phyloP scores from a whole-genome alignment of 2,329 filamentous ascomycete genomes.

The Botrytis sinoallii region DNA sequence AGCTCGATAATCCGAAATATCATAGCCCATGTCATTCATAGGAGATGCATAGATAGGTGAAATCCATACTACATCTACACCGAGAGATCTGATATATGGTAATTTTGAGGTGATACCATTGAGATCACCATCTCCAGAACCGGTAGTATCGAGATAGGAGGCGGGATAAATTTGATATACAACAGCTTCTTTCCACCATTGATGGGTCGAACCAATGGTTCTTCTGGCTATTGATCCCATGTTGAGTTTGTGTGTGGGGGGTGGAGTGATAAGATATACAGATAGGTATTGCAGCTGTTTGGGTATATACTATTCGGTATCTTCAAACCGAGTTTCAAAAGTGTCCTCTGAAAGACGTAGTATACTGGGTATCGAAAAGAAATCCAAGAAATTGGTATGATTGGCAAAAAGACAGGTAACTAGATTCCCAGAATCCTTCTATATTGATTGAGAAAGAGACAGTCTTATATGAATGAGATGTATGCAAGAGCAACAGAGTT shows the following conservation, averaged over 20 bases:
- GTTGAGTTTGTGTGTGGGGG: not conserved
- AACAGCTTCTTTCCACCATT: conserved; percentile 42
- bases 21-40: conserved; percentile 69
- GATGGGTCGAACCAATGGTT: conserved; percentile 17
- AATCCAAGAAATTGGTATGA: not conserved
- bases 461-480: not conserved
- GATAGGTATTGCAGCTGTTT: not conserved
- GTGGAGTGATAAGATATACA: not conserved
- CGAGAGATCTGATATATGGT: conserved; percentile 58
- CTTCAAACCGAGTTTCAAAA: not conserved
- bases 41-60: conserved; percentile 65
- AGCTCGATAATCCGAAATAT: conserved; percentile 65
- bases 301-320: not conserved
- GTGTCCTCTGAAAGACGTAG: not conserved
- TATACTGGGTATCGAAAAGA: too few relatives aligned
- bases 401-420: not conserved
- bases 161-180: conserved; percentile 60
- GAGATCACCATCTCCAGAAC: conserved; percentile 59
- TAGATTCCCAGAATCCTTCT: not conserved
- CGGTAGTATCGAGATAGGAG: conserved; percentile 55
- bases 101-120: conserved; percentile 61
- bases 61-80: conserved; percentile 64
- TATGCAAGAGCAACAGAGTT: not conserved
- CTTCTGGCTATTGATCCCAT: conserved; percentile 10
- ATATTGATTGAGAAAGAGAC: not conserved